phyloP scores from a whole-genome alignment of 371 early-diverging fungal species.

The Chytridium lagenaria region DNA sequence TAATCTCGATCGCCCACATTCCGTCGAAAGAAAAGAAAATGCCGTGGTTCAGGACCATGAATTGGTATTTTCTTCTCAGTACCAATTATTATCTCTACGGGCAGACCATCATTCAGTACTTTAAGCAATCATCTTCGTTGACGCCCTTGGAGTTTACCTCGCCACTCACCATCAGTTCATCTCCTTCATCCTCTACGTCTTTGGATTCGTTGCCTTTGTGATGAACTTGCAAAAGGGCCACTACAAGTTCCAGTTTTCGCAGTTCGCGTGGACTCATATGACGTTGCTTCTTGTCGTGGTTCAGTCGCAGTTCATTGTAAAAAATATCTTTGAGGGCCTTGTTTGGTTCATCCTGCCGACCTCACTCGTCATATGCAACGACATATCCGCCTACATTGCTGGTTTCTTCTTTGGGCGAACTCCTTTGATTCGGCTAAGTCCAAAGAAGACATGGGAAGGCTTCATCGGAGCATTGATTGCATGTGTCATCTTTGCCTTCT shows the following conservation, averaged over 20 bases:
- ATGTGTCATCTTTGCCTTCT: conserved; percentile 84
- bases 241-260: conserved; percentile 84
- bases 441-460: conserved; percentile 99
- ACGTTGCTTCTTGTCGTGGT: conserved; percentile 85
- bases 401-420: conserved; percentile 92
- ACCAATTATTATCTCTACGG: conserved; percentile 92
- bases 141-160: conserved; percentile 80
- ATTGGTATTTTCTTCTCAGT: conserved; percentile 83
- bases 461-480: conserved; percentile 93
- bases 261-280: conserved; percentile 97
- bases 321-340: conserved; percentile 97
- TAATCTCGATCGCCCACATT: conserved; percentile 84
- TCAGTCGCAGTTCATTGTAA: conserved; percentile 92
- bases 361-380: conserved; percentile 95
- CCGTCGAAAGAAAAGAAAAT: conserved; percentile 86
- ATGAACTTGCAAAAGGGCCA: conserved; percentile 86
- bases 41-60: conserved; percentile 91
- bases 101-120: conserved; percentile 88
- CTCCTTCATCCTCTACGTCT: conserved; percentile 84
- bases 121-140: conserved; percentile 79
- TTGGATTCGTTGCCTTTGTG: conserved; percentile 94
- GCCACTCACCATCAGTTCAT: conserved; percentile 95
- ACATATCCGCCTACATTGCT: conserved; percentile 96
- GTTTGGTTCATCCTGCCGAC: conserved; percentile 94
- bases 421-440: conserved; percentile 93